Base-by-base conservation (phyloP, 2,329 filamentous ascomycete species). In the Coniochaeta sp. region DNA sequence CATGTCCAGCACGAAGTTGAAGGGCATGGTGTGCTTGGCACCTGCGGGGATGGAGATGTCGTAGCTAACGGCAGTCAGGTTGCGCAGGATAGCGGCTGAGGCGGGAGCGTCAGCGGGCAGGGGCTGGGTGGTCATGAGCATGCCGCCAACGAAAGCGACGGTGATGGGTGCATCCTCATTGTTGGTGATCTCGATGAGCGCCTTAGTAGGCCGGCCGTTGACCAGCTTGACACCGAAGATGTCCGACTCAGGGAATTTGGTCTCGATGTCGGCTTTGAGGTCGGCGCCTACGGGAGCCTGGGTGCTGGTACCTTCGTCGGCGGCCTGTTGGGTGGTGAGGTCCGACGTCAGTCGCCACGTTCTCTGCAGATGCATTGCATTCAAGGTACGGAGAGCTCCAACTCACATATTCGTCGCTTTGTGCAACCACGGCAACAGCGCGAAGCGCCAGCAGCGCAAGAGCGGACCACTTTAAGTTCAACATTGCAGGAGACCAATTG, bases 221-320 rank as follows among this genome's bases (percentile, higher is more conserved):
- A 97, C 82, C 60, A 97, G 84, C 81, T 95, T 96, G 61, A 97
- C 84, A 63, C 92, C 94, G 61, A 96, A 94, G 71, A 95, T 85
- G 75, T 95, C 89, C 74, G 85, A 68, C 65, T 86, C 75, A 71
- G 81, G 72, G 75, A 83, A 81, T 67, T 75, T 76, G 54, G 85
- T 79, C 58, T 78, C 77, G 61, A 86, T 71, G 51, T 84, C 80
- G 67, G 87, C 83, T 57, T 83, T 81, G 62, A 87, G 68, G 45
- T 48, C 45, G 9, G 45, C 45, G 45, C 45, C 45, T 20, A 48
- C 45, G 18, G 45, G 45, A 18, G 45, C 45, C 8, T 28, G 26
- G 24, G 45, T 48, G 38, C 38, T 42, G 38, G 38, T 42, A 22
- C 58, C 80, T 72, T 61, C 75, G 53, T 52, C 57, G 52, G 57